Evolutionary conservation across 1,284 basidiomycete species (phyloP), one percentile per base, ranked within the genome.

Genomic region (Trametes sp.): DNA sequence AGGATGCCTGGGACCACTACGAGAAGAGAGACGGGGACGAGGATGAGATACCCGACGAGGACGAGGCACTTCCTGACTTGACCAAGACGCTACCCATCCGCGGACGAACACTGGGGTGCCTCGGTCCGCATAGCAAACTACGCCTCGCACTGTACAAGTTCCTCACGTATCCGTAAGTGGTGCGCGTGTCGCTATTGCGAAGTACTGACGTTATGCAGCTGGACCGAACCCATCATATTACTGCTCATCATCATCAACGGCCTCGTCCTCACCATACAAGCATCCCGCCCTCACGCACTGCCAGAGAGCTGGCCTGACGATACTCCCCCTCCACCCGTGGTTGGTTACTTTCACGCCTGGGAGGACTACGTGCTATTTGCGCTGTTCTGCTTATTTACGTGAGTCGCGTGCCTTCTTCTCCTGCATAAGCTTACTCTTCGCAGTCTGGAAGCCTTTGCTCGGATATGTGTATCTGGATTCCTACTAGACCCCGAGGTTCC

Each of bases 391-490:
- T 70, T 94, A 67, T 98, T 96, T 82, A 96, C 95, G 88, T 93
- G 77, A 71, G 93, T 87, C 0, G 26, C 29, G 38, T 45, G 21
- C 24, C 48, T 26, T 48, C 36, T 49, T 45, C 50, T 21, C 29
- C 45, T 33, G 54, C 48, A 51, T 24, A 41, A 21, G 54, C 28
- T 59, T 59, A 10, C 64, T 41, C 33, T 26, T 46, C 10, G 11
- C 66, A 95, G 94, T 5, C 63, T 98, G 42, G 97, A 99, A 80
- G 88, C 93, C 57, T 81, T 93, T 64, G 94, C 94, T 44, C 89
- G 96, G 24, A 96, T 98, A 74, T 87, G 94, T 71, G 93, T 97
- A 28, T 95, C 94, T 13, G 97, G 97, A 19, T 86, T 99, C 67
- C 75, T 98, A 28, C 84, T 98, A 62, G 96, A 98, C 74, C 95